Percentiles rank a stretch among this genome's conserved stretches.
These are phyloP conservation scores for Aureoboletus auriporus DNA, from an alignment of 768 basidiomycete genomes.

Conservation along the genomic window DNA sequence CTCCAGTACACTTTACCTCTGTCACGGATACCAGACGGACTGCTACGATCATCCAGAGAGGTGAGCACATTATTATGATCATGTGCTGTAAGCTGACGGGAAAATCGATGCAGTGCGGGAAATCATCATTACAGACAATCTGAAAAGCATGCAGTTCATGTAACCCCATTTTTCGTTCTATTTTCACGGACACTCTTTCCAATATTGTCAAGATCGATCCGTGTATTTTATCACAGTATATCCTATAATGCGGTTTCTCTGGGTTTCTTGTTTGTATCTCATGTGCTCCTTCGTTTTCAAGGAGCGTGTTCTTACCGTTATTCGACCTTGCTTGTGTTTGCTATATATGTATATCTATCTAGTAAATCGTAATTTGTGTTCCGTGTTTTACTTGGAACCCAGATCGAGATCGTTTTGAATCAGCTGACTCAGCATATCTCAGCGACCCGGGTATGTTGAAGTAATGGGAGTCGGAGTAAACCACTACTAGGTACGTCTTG, in stretches of 20 bases:
- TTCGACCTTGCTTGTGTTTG: neutral
- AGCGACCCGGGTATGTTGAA: too few relatives aligned
- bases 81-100: constrained; percentile 1
- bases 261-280: constrained; percentile 14
- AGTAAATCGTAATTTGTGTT: constrained; percentile 11
- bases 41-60: constrained; percentile 66
- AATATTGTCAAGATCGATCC: neutral
- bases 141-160: constrained; percentile 48
- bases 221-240: constrained; percentile 17
- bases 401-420: too few relatives aligned
- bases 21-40: constrained; percentile 80
- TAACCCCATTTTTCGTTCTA: constrained; percentile 9
- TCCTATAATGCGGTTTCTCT: constrained; percentile 12
- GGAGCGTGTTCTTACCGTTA: constrained; percentile 9
- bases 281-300: constrained; percentile 9
- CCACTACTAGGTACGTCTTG: too few relatives aligned
- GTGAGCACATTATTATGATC: constrained; percentile 36
- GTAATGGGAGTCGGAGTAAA: too few relatives aligned
- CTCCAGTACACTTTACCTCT: constrained; percentile 69
- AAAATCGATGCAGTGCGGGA: constrained; percentile 49
- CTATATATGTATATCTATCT: constrained; percentile 27
- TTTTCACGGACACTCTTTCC: constrained; percentile 7
- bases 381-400: neutral
- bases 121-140: constrained; percentile 64
- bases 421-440: too few relatives aligned